Evolutionary conservation across 345 rosid genomes (phyloP).

Genomic region (Trapa bicornis): DNA sequence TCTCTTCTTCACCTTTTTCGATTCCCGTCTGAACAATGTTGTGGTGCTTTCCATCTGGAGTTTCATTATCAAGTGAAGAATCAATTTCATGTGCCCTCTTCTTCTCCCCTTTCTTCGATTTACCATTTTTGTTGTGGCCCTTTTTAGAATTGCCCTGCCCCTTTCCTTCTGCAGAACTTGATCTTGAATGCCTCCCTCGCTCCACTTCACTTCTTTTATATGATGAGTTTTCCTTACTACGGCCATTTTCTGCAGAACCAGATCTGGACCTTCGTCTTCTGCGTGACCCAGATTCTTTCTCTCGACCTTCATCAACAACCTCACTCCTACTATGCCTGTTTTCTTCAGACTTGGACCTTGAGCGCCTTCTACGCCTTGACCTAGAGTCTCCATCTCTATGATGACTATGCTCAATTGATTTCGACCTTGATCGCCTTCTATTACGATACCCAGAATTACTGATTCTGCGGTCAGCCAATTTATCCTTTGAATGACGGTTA

Average conservation of each 20-base stretch:
- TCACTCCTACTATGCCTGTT: conserved; percentile 28
- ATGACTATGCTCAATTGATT: conserved; percentile 42
- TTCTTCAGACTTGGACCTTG: conserved; percentile 50
- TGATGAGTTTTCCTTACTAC: conserved; percentile 24
- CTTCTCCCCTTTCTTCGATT: conserved; percentile 4
- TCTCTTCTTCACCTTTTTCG: neutral
- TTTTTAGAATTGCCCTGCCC: conserved; percentile 16
- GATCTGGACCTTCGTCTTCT: conserved; percentile 30
- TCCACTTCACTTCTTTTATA: conserved; percentile 30
- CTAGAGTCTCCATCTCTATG: conserved; percentile 32
- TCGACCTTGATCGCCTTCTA: conserved; percentile 54
- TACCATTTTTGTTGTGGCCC: conserved; percentile 14
- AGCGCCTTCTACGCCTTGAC: conserved; percentile 35
- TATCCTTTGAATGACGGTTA: conserved; percentile 29
- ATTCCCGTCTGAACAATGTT: neutral
- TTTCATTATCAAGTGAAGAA: neutral
- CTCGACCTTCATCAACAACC: conserved; percentile 23
- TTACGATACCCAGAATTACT: conserved; percentile 42
- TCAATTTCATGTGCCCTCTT: neutral
- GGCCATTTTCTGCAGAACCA: conserved; percentile 32
- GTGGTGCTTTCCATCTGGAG: neutral
- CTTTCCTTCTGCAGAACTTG: conserved; percentile 30
- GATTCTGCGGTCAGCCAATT: conserved; percentile 30
- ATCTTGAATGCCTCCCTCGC: conserved; percentile 26
- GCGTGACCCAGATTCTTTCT: conserved; percentile 33